Evolutionary conservation across 148 eudicot genomes (phyloP), one percentile per base, ranked within the genome.

Genomic region (Vaccinium myrtillus): DNA sequence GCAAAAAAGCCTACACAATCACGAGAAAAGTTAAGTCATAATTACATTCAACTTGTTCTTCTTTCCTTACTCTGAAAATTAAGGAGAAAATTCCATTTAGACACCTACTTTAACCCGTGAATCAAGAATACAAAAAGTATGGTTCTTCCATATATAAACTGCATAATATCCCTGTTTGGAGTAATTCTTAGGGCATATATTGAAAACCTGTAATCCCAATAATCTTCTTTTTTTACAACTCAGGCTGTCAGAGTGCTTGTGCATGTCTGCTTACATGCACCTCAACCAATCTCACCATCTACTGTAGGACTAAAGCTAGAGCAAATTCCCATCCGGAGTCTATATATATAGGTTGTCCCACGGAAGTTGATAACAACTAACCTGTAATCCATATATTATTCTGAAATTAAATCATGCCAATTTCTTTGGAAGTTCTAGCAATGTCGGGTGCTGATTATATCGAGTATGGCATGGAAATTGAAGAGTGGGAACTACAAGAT

Each of bases 361-460:
- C 46, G 4, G 46, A 43, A 43, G 46, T 21, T 61, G 23, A 18
- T 63, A 23, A 23, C 25, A 21, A 13, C 70, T 7, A n/a, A 21
- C 21, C 8, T 61, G 10, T 21, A n/a, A 63, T n/a, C 70, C 70
- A 19, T 0, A 9, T 18, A 14, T 4, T 9, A 55, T 77, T 58
- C 65, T 58, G 8, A 25, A n/a, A 53, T 11, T n/a, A 58, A 2
- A 80, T 11, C 5, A 89, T 87, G 89, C 75, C 85, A 19, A 49
- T 83, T 84, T 91, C 93, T 43, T 59, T 91, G 51, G 93, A 92
- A 70, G 92, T 89, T 50, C 76, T 87, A 70, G 93, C 94, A 61
- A 92, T 92, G 93, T 85, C 89, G 5, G 93, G 91, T 8, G 91
- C 77, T 78, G 87, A 90, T 55, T 87, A 78, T 77, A 54, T 12